These are phyloP conservation scores for Acidiella bohemica DNA, from an alignment of 495 filamentous ascomycete species.

Conservation along the genomic window DNA sequence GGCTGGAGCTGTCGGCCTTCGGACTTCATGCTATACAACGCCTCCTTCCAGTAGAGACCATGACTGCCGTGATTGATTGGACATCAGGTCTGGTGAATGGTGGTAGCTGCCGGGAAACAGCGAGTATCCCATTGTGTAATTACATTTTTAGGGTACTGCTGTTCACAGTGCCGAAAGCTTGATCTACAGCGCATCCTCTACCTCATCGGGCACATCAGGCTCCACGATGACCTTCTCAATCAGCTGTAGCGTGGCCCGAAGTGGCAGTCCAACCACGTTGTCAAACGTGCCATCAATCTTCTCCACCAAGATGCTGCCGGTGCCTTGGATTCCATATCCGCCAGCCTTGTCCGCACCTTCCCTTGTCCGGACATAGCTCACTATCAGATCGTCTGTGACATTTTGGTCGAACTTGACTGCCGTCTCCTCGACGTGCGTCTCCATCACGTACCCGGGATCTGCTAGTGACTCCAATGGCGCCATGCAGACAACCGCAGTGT, in stretches of 20 bases:
- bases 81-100: too few relatives aligned
- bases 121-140: too few relatives aligned
- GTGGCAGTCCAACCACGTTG: slow-evolving; percentile 90
- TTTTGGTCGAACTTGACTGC: slow-evolving; percentile 60
- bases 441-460: slow-evolving; percentile 73
- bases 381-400: slow-evolving; percentile 68
- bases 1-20: too few relatives aligned
- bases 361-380: slow-evolving; percentile 75
- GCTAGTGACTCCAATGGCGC: slow-evolving; percentile 60
- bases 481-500: slow-evolving; percentile 70
- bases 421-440: slow-evolving; percentile 76
- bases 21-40: too few relatives aligned
- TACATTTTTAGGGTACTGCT: too few relatives aligned
- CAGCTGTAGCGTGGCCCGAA: slow-evolving; percentile 63
- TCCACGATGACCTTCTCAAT: slow-evolving; percentile 65
- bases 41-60: too few relatives aligned
- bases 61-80: too few relatives aligned
- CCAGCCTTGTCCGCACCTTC: slow-evolving; percentile 95
- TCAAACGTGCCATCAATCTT: slow-evolving; percentile 79
- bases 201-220: slow-evolving; percentile 38
- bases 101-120: too few relatives aligned
- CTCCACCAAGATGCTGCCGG: slow-evolving; percentile 75
- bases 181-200: slow-evolving; percentile 8
- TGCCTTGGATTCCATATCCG: slow-evolving; percentile 84
- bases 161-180: too few relatives aligned